phyloP scores from a whole-genome alignment of 2,329 filamentous ascomycete genomes.

The Talaromyces sp. region DNA sequence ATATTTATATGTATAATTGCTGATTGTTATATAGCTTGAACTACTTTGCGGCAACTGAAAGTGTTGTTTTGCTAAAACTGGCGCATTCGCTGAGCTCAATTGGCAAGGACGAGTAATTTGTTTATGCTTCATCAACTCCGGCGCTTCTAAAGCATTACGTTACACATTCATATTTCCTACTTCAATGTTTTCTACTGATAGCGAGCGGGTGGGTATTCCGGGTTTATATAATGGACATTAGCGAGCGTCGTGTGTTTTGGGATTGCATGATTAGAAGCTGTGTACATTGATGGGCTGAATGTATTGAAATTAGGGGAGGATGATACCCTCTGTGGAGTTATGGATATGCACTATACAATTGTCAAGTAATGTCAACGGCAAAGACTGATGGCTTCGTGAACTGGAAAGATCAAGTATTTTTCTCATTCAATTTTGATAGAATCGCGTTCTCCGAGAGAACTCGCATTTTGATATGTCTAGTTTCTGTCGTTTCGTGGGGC shows the following conservation, averaged over 20 bases:
- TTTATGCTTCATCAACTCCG: neutral
- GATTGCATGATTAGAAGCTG: neutral
- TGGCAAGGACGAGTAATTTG: constrained; percentile 32
- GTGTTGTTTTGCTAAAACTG: constrained; percentile 83
- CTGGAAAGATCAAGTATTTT: too few species aligned
- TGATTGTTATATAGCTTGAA: constrained; percentile 53
- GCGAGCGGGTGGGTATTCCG: neutral
- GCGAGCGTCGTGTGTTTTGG: neutral
- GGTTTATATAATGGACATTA: neutral
- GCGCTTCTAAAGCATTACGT: neutral
- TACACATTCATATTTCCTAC: neutral
- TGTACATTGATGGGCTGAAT: neutral
- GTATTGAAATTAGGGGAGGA: neutral
- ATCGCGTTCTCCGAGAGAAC: too few species aligned
- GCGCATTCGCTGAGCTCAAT: constrained; percentile 39
- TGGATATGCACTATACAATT: neutral
- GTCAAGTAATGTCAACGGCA: neutral
- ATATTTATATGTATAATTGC: neutral
- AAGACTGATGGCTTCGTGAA: neutral
- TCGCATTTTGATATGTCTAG: too few species aligned
- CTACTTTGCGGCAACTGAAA: constrained; percentile 95
- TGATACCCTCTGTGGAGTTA: neutral
- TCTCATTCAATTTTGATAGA: too few species aligned
- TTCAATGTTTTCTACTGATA: neutral
- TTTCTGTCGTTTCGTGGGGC: too few species aligned